A percentile compares a stretch with the other conserved stretches of the same genome.
These are phyloP conservation scores for Cadophora sp. DNA, from an alignment of 2,329 filamentous ascomycete genomes.

Conservation along the genomic window DNA sequence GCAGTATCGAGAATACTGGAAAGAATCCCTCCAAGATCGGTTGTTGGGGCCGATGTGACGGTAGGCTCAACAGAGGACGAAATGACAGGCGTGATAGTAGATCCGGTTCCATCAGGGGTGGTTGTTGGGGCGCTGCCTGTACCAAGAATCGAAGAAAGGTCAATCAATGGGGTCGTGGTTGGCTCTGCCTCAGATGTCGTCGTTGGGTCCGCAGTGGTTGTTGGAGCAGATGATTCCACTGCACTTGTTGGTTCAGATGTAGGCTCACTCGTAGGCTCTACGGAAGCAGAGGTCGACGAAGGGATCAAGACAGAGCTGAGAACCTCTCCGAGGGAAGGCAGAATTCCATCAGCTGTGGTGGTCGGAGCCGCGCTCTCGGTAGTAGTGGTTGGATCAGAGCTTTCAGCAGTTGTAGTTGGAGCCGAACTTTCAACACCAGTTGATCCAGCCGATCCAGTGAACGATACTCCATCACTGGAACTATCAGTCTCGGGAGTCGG, in stretches of 20 bases:
- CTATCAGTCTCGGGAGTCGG: neutral
- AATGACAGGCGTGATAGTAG: slow-evolving; percentile 18
- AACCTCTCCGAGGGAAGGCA: slow-evolving; percentile 2
- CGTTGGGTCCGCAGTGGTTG: neutral
- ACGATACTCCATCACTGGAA: slow-evolving; percentile 29
- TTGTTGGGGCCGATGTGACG: slow-evolving; percentile 16
- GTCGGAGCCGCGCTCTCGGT: neutral
- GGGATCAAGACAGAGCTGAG: slow-evolving; percentile 12
- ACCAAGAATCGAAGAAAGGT: slow-evolving; percentile 3
- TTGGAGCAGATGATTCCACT: slow-evolving; percentile 5
- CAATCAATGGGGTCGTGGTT: slow-evolving; percentile 9
- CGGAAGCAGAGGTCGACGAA: neutral
- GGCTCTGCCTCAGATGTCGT: neutral
- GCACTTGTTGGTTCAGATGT: neutral
- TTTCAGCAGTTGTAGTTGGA: neutral
- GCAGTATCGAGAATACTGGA: slow-evolving; percentile 27
- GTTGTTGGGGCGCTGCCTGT: neutral
- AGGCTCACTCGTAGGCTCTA: neutral
- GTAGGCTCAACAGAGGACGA: slow-evolving; percentile 14
- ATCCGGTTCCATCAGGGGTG: slow-evolving; percentile 12
- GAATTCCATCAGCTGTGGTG: slow-evolving; percentile 4
- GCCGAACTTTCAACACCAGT: neutral
- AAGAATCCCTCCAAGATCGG: slow-evolving; percentile 23
- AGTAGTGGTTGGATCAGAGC: neutral
- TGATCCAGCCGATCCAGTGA: slow-evolving; percentile 28